These are phyloP conservation scores for Heritiera littoralis DNA, from an alignment of 345 rosid species.

Conservation along the genomic window DNA sequence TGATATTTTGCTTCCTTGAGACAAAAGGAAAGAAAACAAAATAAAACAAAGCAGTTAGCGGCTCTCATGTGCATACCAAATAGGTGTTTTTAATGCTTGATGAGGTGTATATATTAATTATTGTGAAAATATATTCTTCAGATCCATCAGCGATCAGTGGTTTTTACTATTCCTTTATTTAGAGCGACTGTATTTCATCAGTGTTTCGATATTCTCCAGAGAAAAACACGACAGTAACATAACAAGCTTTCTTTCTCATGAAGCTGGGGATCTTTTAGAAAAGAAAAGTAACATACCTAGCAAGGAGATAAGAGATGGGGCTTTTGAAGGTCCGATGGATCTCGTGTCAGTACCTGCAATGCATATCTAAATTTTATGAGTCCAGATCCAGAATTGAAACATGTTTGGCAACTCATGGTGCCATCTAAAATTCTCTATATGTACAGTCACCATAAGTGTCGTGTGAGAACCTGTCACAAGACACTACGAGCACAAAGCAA, in stretches of 20 bases:
- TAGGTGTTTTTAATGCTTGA: background rate
- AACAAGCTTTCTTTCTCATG: background rate
- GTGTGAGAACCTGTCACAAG: background rate
- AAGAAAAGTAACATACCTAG: constrained; percentile 52
- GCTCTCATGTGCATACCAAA: background rate
- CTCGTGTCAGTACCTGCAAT: constrained; percentile 56
- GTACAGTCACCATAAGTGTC: background rate
- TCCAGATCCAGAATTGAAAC: background rate
- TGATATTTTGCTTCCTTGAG: background rate
- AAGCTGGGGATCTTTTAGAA: background rate
- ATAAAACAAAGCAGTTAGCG: background rate
- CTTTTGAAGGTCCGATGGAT: constrained; percentile 61
- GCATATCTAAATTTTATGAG: constrained; percentile 21
- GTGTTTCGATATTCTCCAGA: background rate
- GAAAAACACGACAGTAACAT: background rate
- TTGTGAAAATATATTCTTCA: background rate
- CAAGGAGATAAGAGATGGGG: constrained; percentile 81
- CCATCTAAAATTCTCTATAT: background rate
- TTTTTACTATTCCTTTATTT: background rate
- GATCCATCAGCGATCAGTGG: background rate
- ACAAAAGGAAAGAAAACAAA: background rate
- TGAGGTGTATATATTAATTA: background rate
- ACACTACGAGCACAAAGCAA: background rate
- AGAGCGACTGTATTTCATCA: background rate
- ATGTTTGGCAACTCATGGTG: background rate